Percentiles rank a stretch among this genome's conserved stretches.
phyloP scores from a whole-genome alignment of 257 asterid species.

The Solanum bulbocastanum region DNA sequence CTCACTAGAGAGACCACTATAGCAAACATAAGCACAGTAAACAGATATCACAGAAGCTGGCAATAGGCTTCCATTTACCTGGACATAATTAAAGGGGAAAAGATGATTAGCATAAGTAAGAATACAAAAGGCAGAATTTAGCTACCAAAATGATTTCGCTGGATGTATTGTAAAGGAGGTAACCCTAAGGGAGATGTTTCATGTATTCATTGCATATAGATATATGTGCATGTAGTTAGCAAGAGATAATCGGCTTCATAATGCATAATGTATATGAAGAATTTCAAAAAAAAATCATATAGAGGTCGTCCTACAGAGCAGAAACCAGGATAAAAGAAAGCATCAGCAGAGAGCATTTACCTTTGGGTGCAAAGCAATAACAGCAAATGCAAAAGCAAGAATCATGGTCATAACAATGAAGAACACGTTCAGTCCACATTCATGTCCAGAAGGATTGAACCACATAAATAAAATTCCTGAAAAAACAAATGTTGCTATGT shows the following conservation, averaged over 20 bases:
- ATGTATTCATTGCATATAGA: background rate
- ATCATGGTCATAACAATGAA: conserved; percentile 87
- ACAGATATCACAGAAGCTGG: conserved; percentile 94
- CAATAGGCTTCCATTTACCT: conserved; percentile 95
- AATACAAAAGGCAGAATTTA: background rate
- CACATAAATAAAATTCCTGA: conserved; percentile 85
- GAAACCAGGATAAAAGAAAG: background rate
- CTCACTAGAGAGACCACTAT: conserved; percentile 87
- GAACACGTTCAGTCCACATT: conserved; percentile 86
- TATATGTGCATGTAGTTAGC: background rate
- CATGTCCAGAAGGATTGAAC: conserved; percentile 95
- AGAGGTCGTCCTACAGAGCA: background rate
- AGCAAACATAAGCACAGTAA: conserved; percentile 90
- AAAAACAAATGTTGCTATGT: conserved; percentile 55
- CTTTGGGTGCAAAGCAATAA: conserved; percentile 79
- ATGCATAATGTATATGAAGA: background rate
- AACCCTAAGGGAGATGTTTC: background rate
- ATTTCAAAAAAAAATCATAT: background rate
- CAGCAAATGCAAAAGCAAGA: conserved; percentile 65
- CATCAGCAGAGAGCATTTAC: conserved; percentile 19
- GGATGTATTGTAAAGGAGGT: background rate
- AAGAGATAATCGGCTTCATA: background rate
- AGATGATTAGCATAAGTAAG: background rate
- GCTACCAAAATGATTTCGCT: background rate
- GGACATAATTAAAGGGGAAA: conserved; percentile 2